Base-by-base conservation (phyloP, 2,329 filamentous ascomycete species). In the Plectosphaerella plurivora region DNA sequence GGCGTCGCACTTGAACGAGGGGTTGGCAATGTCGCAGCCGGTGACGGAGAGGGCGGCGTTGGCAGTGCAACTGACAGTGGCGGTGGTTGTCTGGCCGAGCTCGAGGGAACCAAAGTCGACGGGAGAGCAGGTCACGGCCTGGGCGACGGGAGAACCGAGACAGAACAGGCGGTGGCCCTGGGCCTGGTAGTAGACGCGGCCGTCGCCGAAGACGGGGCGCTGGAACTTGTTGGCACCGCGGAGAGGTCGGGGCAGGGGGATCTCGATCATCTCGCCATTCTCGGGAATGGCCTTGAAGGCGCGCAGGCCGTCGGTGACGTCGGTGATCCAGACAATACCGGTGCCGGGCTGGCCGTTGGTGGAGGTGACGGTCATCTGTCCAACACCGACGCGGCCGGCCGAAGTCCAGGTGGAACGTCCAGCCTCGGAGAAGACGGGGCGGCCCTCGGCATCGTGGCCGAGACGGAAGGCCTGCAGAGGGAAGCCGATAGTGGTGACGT, bases 161-260 rank as follows among this genome's bases (percentile, higher is more conserved):
- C 63, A 65, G 15, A 67, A 60, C 12, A 71, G 53, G 45, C 60
- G 63, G 14, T 65, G 65, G 51, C 61, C 65, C 33, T 53, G 57
- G 28, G 66, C 63, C 9, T 67, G 64, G 24, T 68, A 63, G 62
- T 65, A 77, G 54, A 64, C 65, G 60, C 62, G 69, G 51, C 62
- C 73, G 64, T 67, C 70, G 59, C 63, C 73, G 65, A 70, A 77
- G 53, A 63, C 67, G 37, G 65, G 71, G 46, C 66, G 65, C 50
- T 63, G 65, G 52, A 68, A 73, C 51, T 71, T 72, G 41, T 67
- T 67, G 15, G 68, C 57, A 5, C 70, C 68, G 14, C 68, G 67
- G n/a, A 70, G 56, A 6, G 68, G 66, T 12, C 67, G 65, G 4
- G 69, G 66, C 18, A 66, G 64, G 5, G 70, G 67, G 6, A 73